These are phyloP conservation scores for Schizochytrium sp. DNA, from an alignment of 108 stramenopile species.

Conservation along the genomic window DNA sequence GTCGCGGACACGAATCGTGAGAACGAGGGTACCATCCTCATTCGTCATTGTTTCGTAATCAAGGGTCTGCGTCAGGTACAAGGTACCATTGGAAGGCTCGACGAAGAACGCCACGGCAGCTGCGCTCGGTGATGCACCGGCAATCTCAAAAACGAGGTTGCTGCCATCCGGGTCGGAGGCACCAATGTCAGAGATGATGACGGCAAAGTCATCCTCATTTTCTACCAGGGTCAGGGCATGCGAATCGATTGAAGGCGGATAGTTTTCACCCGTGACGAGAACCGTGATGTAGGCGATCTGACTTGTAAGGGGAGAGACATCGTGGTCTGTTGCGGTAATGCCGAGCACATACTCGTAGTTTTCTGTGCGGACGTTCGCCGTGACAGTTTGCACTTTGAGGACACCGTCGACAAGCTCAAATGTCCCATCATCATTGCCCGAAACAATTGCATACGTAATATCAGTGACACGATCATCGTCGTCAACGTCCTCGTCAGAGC, in stretches of 20 bases:
- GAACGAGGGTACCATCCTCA: neutral
- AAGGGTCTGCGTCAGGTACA: neutral
- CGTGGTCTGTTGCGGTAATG: neutral
- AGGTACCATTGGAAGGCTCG: neutral
- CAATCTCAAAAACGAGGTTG: neutral
- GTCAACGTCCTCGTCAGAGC: neutral
- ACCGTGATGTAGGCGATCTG: neutral
- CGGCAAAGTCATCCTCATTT: neutral
- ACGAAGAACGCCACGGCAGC: neutral
- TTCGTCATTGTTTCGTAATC: neutral
- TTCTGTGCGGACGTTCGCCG: neutral
- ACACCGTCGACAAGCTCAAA: neutral
- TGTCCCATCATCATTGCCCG: neutral
- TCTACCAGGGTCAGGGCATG: neutral
- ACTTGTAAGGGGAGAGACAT: neutral
- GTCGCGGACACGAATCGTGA: neutral
- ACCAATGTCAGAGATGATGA: neutral
- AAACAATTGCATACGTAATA: neutral
- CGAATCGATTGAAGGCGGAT: neutral
- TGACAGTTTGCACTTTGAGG: neutral
- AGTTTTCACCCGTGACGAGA: neutral
- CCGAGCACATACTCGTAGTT: neutral
- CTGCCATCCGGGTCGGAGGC: neutral
- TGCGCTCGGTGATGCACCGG: neutral
- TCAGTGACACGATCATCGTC: neutral